Evolutionary conservation across 495 filamentous ascomycete genomes (phyloP), one percentile per base, ranked within the genome.

Genomic region (Aspergillus biplanus): DNA sequence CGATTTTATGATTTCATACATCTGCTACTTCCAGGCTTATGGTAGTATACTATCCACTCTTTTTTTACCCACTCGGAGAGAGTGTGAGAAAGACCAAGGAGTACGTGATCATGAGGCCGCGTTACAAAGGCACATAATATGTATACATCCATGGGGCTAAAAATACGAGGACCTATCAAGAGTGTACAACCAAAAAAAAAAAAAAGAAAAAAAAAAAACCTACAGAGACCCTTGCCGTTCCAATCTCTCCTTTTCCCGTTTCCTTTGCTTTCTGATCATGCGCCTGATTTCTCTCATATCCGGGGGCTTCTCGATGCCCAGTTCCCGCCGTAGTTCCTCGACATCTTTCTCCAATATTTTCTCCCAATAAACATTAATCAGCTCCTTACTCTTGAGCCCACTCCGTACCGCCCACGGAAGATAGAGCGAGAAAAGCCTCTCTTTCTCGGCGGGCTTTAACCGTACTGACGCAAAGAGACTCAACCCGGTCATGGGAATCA

Each of bases 351-450:
- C 89, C 69, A 99, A 72, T 73, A 95, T 82, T 82, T 98, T 93
- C 80, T 99, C 95, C 96, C 96, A 99, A 67, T 97, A 99, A 7
- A 99, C 90, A 79, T 97, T 97, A 61, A 99, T 93, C 34, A 99
- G 80, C 74, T 97, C 92, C 68, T 89, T 85, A 58, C 86, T 84
- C 49, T 82, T 68, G 67, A 93, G 53, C 12, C 95, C 95, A 78
- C 94, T 97, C 37, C 85, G 77, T 46, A 97, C 73, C 55, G 96
- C 95, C 95, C 95, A 99, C 4, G 96, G 95, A 44, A 92, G 75
- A 76, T 96, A 97, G 0, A 87, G 83, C 2, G 73, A 78, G 67
- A 86, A 87, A 55, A 97, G 92, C 61, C 96, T 78, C 59, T 79
- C 68, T 71, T 90, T 82, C 78, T 97, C 92, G 13, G 81, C 85